Percentiles rank a stretch among this genome's conserved stretches.
Evolutionary conservation across 73 alveolate genomes (phyloP).

Genomic region (Urostyla sp.): DNA sequence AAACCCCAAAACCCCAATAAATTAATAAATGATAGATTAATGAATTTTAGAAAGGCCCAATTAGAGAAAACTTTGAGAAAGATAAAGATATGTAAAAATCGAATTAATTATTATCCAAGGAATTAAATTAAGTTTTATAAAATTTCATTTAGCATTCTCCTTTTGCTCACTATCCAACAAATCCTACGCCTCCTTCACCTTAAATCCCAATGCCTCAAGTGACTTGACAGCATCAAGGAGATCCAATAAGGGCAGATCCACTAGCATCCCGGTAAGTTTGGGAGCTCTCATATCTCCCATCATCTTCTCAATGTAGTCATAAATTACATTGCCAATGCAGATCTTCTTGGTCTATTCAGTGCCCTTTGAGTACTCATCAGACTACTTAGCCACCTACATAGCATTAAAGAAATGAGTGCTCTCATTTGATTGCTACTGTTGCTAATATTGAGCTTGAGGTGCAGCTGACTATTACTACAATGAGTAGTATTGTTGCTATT

Average conservation of each 20-base stretch:
- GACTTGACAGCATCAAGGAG: background rate
- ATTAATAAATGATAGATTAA: too few species aligned
- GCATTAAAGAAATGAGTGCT: background rate
- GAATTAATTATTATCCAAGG: too few species aligned
- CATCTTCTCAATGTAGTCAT: conserved; percentile 72
- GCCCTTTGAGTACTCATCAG: conserved; percentile 23
- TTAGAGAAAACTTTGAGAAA: too few species aligned
- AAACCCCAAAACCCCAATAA: too few species aligned
- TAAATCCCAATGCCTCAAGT: background rate
- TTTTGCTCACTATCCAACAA: too few species aligned
- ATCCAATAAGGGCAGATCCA: conserved; percentile 58
- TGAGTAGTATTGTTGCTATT: too few species aligned
- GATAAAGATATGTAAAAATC: too few species aligned
- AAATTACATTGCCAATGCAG: conserved; percentile 77
- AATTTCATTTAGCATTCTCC: too few species aligned
- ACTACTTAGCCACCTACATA: background rate
- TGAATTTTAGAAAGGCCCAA: too few species aligned
- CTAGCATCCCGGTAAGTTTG: conserved; percentile 90
- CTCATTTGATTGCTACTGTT: conserved; percentile 2
- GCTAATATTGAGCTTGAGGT: too few species aligned
- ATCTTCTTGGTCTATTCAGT: conserved; percentile 5
- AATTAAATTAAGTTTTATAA: too few species aligned
- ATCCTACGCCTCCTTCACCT: conserved; percentile 34
- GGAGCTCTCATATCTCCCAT: conserved; percentile 81
- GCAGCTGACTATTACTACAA: too few species aligned